Evolutionary conservation across 257 asterid genomes (phyloP).

Genomic region (Petrea volubilis): DNA sequence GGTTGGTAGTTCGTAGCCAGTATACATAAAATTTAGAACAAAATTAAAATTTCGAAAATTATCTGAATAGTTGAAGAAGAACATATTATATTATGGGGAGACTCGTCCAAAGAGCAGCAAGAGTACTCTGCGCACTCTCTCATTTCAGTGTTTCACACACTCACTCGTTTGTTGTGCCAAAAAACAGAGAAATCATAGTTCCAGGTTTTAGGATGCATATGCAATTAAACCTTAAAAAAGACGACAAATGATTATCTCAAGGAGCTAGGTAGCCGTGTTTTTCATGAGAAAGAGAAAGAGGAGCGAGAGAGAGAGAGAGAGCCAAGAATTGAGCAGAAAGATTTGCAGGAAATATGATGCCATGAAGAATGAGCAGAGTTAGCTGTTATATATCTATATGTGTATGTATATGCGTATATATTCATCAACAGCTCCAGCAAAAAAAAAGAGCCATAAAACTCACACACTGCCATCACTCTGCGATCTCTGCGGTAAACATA

Average conservation of each 20-base stretch:
- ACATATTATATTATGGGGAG: neutral
- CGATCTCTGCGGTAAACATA: slow-evolving; percentile 5
- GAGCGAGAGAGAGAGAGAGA: neutral
- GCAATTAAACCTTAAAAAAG: neutral
- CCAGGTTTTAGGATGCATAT: neutral
- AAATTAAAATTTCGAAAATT: too few species aligned
- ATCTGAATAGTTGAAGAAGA: too few species aligned
- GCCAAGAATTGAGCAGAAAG: neutral
- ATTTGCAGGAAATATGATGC: neutral
- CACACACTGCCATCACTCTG: neutral
- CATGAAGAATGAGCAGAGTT: neutral
- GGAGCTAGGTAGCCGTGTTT: neutral
- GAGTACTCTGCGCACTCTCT: neutral
- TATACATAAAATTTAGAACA: too few species aligned
- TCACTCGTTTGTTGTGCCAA: neutral
- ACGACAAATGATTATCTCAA: neutral
- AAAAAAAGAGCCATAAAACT: neutral
- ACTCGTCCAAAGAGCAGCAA: neutral
- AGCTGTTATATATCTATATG: neutral
- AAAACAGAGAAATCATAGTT: neutral
- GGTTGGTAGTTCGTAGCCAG: too few species aligned
- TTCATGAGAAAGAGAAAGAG: neutral
- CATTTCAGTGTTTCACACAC: neutral
- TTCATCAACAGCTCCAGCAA: neutral
- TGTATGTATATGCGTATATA: neutral